Evolutionary conservation across 1,284 basidiomycete genomes (phyloP).

Genomic region (Boletellus dicymbophilus): DNA sequence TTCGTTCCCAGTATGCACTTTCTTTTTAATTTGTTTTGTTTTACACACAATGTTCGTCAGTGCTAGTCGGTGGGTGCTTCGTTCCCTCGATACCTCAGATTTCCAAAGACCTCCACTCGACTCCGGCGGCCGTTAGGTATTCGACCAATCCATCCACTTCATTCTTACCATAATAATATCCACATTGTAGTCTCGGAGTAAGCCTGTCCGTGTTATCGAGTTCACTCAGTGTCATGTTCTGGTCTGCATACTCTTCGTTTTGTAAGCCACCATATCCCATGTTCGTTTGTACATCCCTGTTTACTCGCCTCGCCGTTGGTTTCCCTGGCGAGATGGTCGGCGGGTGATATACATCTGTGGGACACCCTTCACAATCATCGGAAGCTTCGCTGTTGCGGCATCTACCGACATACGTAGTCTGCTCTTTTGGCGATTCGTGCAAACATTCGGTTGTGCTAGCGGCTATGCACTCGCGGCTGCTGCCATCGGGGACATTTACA

Average conservation of each 20-base stretch:
- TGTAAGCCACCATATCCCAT: not conserved
- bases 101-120: slow-evolving; percentile 40
- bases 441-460: slow-evolving; percentile 43
- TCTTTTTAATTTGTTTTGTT: not conserved
- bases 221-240: slow-evolving; percentile 26
- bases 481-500: slow-evolving; percentile 50
- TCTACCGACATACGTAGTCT: slow-evolving; percentile 37
- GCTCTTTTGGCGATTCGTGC: slow-evolving; percentile 48
- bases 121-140: slow-evolving; percentile 41
- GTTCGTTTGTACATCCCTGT: not conserved
- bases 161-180: not conserved
- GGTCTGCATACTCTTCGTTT: slow-evolving; percentile 27
- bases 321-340: slow-evolving; percentile 39
- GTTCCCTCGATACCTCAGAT: slow-evolving; percentile 50
- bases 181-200: slow-evolving; percentile 22
- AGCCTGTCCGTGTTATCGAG: slow-evolving; percentile 29
- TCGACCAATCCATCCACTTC: slow-evolving; percentile 8
- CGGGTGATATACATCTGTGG: slow-evolving; percentile 43
- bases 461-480: slow-evolving; percentile 48
- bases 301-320: not conserved
- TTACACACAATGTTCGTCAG: slow-evolving; percentile 46
- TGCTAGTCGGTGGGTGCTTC: slow-evolving; percentile 44
- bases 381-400: slow-evolving; percentile 43
- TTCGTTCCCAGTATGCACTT: slow-evolving; percentile 27
- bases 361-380: slow-evolving; percentile 47